A percentile compares a stretch with the other conserved stretches of the same genome.
These are phyloP conservation scores for Uronychia setigera DNA, from an alignment of 73 alveolate species.

Conservation along the genomic window DNA sequence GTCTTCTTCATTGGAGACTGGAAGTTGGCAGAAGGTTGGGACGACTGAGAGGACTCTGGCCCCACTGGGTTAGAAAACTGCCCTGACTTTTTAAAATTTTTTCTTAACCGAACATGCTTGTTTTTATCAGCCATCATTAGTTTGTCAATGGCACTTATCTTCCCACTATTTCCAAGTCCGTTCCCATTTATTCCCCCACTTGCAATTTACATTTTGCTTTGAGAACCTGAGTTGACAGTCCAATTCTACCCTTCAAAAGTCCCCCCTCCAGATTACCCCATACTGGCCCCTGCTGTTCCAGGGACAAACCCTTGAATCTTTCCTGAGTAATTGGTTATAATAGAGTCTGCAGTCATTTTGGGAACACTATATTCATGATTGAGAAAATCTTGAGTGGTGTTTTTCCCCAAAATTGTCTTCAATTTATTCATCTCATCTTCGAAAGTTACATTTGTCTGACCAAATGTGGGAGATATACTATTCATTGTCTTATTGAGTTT, in stretches of 20 bases:
- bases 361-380: not conserved
- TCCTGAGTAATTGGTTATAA: not conserved
- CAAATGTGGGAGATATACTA: not conserved
- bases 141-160: not conserved
- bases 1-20: not conserved
- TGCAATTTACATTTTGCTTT: not conserved
- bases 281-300: no score
- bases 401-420: not conserved
- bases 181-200: not conserved
- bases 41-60: not conserved
- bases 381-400: not conserved
- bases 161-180: not conserved
- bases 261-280: no score
- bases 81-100: not conserved
- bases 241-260: no score
- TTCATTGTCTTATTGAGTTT: not conserved
- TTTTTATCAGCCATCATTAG: not conserved
- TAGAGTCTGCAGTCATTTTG: not conserved
- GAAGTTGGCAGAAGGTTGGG: not conserved
- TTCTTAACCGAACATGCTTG: not conserved
- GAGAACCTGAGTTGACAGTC: no score
- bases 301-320: no score
- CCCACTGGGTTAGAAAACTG: not conserved
- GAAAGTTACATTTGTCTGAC: no score
- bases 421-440: not conserved